These are phyloP conservation scores for Ganoderma sinense DNA, from an alignment of 1,284 basidiomycete genomes.

Conservation along the genomic window DNA sequence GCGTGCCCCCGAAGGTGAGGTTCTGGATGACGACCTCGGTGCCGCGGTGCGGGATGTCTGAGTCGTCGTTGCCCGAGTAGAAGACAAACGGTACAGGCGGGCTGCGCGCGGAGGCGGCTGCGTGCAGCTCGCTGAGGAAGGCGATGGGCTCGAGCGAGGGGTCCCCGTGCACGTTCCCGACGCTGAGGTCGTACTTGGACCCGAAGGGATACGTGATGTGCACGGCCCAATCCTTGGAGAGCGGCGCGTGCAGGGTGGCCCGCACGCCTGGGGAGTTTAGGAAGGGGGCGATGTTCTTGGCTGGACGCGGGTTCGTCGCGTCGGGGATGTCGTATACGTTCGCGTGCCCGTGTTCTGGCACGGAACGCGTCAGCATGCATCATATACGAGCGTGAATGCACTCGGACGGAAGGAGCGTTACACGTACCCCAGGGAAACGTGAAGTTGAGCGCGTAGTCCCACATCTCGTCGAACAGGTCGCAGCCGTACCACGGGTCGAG, in stretches of 20 bases:
- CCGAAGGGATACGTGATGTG: slow-evolving; percentile 61
- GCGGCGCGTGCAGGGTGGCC: slow-evolving; percentile 70
- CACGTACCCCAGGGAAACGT: slow-evolving; percentile 69
- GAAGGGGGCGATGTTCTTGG: slow-evolving; percentile 59
- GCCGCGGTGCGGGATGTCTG: slow-evolving; percentile 34
- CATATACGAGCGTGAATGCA: too few relatives aligned
- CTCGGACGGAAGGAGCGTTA: too few relatives aligned
- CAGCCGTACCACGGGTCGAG: slow-evolving; percentile 45
- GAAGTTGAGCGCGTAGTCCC: slow-evolving; percentile 45
- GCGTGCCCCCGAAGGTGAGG: slow-evolving; percentile 62
- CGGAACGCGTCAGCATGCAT: too few relatives aligned
- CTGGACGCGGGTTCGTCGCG: slow-evolving; percentile 55
- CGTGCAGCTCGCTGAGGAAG: slow-evolving; percentile 39
- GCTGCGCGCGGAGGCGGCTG: slow-evolving; percentile 33
- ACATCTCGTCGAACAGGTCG: slow-evolving; percentile 39
- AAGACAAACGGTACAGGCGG: slow-evolving; percentile 38
- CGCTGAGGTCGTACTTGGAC: slow-evolving; percentile 22
- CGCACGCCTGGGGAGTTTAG: slow-evolving; percentile 65
- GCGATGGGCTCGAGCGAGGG: slow-evolving; percentile 47
- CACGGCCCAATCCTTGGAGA: slow-evolving; percentile 60
- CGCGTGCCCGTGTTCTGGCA: slow-evolving; percentile 31
- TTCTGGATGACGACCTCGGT: slow-evolving; percentile 60
- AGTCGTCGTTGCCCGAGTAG: slow-evolving; percentile 43
- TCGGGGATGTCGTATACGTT: slow-evolving; percentile 61
- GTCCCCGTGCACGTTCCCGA: slow-evolving; percentile 44